Conservation (phyloP, 2,329 filamentous ascomycete genomes). For the Aspergillus caelatus region DNA sequence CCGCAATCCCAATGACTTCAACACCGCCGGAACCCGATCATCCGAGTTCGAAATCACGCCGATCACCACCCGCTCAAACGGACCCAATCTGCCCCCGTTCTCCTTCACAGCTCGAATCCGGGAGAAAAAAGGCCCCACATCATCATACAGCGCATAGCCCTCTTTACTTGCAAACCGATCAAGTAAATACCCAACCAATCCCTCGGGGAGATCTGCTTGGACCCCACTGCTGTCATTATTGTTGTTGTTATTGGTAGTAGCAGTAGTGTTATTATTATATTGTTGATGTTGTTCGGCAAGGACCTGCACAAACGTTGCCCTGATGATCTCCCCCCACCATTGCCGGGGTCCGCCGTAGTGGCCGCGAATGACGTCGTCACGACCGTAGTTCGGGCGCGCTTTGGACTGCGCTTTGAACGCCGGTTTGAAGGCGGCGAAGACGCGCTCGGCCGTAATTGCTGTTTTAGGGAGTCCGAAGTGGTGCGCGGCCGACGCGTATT, state of each 20-base stretch:
- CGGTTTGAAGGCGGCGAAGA: slow-evolving; percentile 41
- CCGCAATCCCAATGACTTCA: slow-evolving; percentile 42
- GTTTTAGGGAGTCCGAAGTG: slow-evolving; percentile 37
- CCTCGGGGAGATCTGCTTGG: slow-evolving; percentile 31
- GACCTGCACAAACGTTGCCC: slow-evolving; percentile 37
- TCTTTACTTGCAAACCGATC: slow-evolving; percentile 42
- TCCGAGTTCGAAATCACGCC: slow-evolving; percentile 52
- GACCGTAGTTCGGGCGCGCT: slow-evolving; percentile 48
- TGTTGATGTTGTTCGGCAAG: slow-evolving; percentile 13
- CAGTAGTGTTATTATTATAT: too few species aligned
- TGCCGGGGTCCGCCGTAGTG: slow-evolving; percentile 42
- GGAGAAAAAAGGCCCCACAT: slow-evolving; percentile 42
- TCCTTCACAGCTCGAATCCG: slow-evolving; percentile 27
- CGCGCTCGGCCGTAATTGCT: slow-evolving; percentile 27
- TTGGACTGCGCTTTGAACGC: slow-evolving; percentile 35
- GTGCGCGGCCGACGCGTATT: slow-evolving; percentile 45
- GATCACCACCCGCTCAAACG: slow-evolving; percentile 41
- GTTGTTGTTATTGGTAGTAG: not conserved
- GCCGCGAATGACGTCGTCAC: slow-evolving; percentile 37
- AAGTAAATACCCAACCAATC: slow-evolving; percentile 38
- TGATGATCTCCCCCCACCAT: slow-evolving; percentile 50
- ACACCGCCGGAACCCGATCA: slow-evolving; percentile 44
- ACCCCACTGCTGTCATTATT: slow-evolving; percentile 8
- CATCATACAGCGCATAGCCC: slow-evolving; percentile 46
- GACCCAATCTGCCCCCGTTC: slow-evolving; percentile 6